Evolutionary conservation across 495 filamentous ascomycete species (phyloP).

Genomic region (Xylaria curta): DNA sequence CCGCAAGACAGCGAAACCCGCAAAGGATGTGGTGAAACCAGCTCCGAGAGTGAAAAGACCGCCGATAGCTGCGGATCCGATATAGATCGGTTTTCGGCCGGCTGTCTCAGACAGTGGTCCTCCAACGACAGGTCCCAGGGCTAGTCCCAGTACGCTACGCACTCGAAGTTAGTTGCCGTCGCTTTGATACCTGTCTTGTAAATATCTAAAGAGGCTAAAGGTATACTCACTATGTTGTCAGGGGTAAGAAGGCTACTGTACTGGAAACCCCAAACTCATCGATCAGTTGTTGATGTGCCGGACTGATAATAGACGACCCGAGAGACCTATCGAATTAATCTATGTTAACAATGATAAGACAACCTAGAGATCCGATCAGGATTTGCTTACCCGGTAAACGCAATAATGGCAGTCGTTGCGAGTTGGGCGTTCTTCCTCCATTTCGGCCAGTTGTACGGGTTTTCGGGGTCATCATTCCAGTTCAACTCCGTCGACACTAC

Average conservation of each 20-base stretch:
- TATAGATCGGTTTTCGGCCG: conserved; percentile 61
- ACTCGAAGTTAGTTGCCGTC: neutral
- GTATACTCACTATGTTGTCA: conserved; percentile 61
- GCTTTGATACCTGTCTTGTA: neutral
- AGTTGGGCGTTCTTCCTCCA: conserved; percentile 56
- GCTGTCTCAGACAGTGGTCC: conserved; percentile 65
- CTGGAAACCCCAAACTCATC: conserved; percentile 53
- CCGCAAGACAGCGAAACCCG: conserved; percentile 60
- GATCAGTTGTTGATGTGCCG: conserved; percentile 51
- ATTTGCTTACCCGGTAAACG: conserved; percentile 47
- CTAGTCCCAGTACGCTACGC: conserved; percentile 57
- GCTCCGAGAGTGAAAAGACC: conserved; percentile 70
- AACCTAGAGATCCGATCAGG: neutral
- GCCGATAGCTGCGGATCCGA: conserved; percentile 55
- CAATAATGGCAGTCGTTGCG: conserved; percentile 53
- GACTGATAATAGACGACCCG: conserved; percentile 60
- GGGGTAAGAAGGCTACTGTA: conserved; percentile 60
- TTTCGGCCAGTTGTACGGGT: conserved; percentile 66
- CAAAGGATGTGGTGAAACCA: conserved; percentile 62
- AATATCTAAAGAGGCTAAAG: neutral
- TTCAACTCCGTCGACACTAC: conserved; percentile 49
- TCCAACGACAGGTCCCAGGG: conserved; percentile 63
- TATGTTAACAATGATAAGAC: neutral
- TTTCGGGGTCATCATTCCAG: conserved; percentile 61
- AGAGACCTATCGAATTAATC: conserved; percentile 48